Evolutionary conservation across 2,329 filamentous ascomycete genomes (phyloP), one percentile per base, ranked within the genome.

Genomic region (Microthyrium microscopicum): DNA sequence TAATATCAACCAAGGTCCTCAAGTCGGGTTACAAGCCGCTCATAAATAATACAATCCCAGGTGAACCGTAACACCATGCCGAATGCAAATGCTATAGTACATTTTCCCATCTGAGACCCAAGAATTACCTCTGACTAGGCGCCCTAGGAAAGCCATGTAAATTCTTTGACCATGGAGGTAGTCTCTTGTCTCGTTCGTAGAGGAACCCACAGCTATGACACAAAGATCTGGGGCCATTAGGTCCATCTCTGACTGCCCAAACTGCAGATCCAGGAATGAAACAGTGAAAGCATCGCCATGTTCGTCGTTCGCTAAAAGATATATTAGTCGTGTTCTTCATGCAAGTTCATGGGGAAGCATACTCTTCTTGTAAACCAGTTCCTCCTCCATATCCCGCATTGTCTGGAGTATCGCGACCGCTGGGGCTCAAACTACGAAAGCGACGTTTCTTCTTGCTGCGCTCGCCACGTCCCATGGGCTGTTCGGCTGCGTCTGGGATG

Each of bases 201-300:
- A 87, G 59, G 44, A 85, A 76, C 36, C 84, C 87, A 52, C 87
- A 95, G 52, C 92, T 94, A 56, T 85, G 80, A 60, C 87, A 95
- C 4, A 95, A 70, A 20, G 81, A 78, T 80, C 81, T 77, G 41
- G 80, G 70, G 35, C 85, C 87, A 35, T 70, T 64, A 11, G 89
- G 89, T 17, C 89, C 89, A 56, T 95, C 85, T 46, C 89, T 68
- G 3, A 95, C 87, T 31, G 82, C 85, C 89, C 89, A 98, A 6
- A 94, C 83, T 19, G 83, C 79, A 31, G 77, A 77, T 12, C 87
- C 89, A 73, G 80, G 87, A 21, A 94, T 73, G 39, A 68, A 67
- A 54, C 89, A 98, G 55, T 95, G 87, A 28, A 64, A 64, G 57
- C 89, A 98, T 40, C 82, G 71, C 89, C 89, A 98, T 27, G 67